Evolutionary conservation across 225 moss, liverwort and hornwort species (phyloP).

Genomic region (Physcomitrium patens): DNA sequence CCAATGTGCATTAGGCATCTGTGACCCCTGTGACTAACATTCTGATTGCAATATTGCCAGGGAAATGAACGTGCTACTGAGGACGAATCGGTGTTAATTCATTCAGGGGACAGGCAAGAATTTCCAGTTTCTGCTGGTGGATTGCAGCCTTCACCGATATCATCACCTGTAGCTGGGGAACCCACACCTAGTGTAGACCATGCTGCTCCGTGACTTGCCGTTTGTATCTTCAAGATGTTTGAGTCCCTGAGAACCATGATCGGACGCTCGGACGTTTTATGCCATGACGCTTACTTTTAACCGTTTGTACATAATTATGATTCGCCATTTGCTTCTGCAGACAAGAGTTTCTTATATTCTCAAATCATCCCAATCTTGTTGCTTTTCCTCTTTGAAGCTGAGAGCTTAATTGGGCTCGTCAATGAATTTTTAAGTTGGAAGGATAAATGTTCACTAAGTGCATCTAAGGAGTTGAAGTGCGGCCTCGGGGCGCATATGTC

Average conservation of each 20-base stretch:
- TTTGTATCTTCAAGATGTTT: conserved; percentile 32
- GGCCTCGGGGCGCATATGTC: neutral
- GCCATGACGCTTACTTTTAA: conserved; percentile 11
- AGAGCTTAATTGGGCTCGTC: neutral
- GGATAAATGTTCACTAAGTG: conserved; percentile 4
- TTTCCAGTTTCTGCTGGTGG: conserved; percentile 27
- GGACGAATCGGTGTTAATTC: conserved; percentile 9
- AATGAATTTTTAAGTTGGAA: neutral
- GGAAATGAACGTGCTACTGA: conserved; percentile 1
- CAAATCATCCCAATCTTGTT: neutral
- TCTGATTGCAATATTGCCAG: conserved; percentile 16
- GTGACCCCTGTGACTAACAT: neutral
- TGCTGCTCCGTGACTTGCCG: conserved; percentile 47
- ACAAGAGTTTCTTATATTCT: conserved; percentile 6
- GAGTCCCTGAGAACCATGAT: conserved; percentile 25
- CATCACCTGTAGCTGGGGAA: conserved; percentile 57
- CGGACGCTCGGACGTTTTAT: conserved; percentile 19
- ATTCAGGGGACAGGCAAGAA: conserved; percentile 30
- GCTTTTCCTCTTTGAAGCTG: neutral
- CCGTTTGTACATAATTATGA: conserved; percentile 21
- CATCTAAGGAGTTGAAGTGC: neutral
- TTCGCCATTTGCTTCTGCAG: conserved; percentile 19
- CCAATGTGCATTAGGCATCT: neutral
- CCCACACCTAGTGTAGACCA: conserved; percentile 39
- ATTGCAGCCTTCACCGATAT: conserved; percentile 26